Percentiles rank a stretch among this genome's conserved stretches.
Evolutionary conservation across 768 basidiomycete species (phyloP).

Genomic region (Leccinum fibrillosum): DNA sequence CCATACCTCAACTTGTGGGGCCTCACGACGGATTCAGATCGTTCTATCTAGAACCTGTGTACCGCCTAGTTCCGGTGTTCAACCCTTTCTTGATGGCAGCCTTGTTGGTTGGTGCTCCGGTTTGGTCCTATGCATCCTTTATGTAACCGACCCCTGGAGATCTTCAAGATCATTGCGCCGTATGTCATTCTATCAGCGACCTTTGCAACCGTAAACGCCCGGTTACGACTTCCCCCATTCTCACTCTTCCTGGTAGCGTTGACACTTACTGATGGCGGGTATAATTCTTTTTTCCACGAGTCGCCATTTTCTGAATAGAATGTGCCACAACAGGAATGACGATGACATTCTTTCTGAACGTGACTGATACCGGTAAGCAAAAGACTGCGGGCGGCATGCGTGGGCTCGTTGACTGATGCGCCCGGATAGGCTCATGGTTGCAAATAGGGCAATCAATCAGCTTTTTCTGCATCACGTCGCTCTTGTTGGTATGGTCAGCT

Average conservation of each 20-base stretch:
- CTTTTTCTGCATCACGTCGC: slow-evolving; percentile 81
- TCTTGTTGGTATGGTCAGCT: slow-evolving; percentile 76
- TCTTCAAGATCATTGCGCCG: slow-evolving; percentile 81
- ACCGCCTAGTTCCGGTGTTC: slow-evolving; percentile 82
- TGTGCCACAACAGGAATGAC: slow-evolving; percentile 59
- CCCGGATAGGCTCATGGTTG: slow-evolving; percentile 68
- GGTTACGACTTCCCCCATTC: slow-evolving; percentile 70
- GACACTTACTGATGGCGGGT: slow-evolving; percentile 39
- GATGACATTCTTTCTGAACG: slow-evolving; percentile 77
- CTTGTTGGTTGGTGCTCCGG: slow-evolving; percentile 48
- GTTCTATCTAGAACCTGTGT: slow-evolving; percentile 86
- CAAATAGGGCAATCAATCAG: slow-evolving; percentile 88
- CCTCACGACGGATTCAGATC: slow-evolving; percentile 40
- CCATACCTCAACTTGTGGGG: background rate
- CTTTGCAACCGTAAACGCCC: slow-evolving; percentile 66
- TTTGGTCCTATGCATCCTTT: slow-evolving; percentile 2
- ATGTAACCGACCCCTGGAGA: slow-evolving; percentile 33
- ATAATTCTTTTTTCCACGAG: background rate
- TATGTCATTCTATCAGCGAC: slow-evolving; percentile 72
- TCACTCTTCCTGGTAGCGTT: slow-evolving; percentile 77
- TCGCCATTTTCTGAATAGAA: background rate
- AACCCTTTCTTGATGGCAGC: slow-evolving; percentile 81
- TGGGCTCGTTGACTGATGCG: slow-evolving; percentile 4
- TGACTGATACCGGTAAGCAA: slow-evolving; percentile 67
- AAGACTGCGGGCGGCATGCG: background rate